Conservation (phyloP, 2,329 filamentous ascomycete species). For the Hymenoscyphus linearis region DNA sequence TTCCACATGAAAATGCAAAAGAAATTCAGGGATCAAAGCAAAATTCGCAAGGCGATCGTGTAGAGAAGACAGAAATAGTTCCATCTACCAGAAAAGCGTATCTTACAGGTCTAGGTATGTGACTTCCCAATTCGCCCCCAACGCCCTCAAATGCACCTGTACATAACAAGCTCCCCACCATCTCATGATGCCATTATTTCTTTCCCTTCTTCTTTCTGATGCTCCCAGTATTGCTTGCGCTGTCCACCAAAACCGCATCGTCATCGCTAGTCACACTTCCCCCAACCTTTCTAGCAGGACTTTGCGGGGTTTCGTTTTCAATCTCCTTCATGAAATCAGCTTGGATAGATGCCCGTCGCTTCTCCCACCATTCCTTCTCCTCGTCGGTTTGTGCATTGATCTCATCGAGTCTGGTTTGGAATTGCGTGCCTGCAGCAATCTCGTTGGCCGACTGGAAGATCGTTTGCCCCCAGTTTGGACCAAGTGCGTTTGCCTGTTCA, state of each 20-base stretch:
- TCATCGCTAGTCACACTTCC: constrained; percentile 53
- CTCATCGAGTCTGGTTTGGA: constrained; percentile 70
- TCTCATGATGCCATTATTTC: constrained; percentile 40
- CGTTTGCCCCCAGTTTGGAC: constrained; percentile 81
- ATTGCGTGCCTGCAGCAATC: constrained; percentile 76
- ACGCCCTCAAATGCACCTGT: constrained; percentile 11
- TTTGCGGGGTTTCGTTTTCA: neutral
- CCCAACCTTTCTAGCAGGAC: neutral
- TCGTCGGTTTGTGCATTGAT: constrained; percentile 64
- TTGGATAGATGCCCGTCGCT: constrained; percentile 68
- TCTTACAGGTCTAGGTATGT: constrained; percentile 7
- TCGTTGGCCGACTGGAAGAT: constrained; percentile 99
- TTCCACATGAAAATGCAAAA: neutral
- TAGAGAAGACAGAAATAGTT: neutral
- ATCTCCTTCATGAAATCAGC: constrained; percentile 75
- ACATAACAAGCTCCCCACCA: neutral
- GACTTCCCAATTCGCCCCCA: constrained; percentile 6
- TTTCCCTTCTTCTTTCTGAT: constrained; percentile 61
- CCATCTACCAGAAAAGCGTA: neutral
- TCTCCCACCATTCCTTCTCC: constrained; percentile 92
- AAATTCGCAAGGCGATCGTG: neutral
- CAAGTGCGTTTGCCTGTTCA: constrained; percentile 78
- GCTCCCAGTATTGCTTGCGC: constrained; percentile 27
- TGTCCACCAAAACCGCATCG: constrained; percentile 73
- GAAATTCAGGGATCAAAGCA: neutral